Percentiles rank a stretch among this genome's conserved stretches.
These are phyloP conservation scores for Venustampulla echinocandica DNA, from an alignment of 495 filamentous ascomycete species.

Conservation along the genomic window DNA sequence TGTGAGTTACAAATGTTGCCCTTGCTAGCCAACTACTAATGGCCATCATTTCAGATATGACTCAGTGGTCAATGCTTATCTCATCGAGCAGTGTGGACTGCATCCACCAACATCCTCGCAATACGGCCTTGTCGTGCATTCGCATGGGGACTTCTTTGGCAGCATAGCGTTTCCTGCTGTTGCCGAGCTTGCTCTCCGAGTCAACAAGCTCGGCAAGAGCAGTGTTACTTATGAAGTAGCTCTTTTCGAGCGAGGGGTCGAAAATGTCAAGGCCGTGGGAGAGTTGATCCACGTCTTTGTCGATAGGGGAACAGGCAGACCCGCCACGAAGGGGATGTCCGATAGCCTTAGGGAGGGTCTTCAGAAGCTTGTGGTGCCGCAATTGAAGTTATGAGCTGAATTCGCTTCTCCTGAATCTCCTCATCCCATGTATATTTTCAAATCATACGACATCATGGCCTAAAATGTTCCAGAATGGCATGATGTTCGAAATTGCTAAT, in stretches of 20 bases:
- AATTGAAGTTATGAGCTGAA: slow-evolving; percentile 11
- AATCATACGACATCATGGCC: too few species aligned
- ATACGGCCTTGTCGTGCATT: slow-evolving; percentile 75
- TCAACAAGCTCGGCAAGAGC: slow-evolving; percentile 74
- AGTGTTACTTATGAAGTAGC: slow-evolving; percentile 92
- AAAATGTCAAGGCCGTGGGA: slow-evolving; percentile 77
- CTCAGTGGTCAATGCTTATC: slow-evolving; percentile 82
- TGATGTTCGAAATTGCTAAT: too few species aligned
- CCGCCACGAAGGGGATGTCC: slow-evolving; percentile 52
- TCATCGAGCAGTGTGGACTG: slow-evolving; percentile 71
- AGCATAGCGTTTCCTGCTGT: slow-evolving; percentile 76
- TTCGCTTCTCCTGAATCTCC: too few species aligned
- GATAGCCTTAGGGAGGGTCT: slow-evolving; percentile 44
- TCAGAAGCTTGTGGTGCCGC: slow-evolving; percentile 20
- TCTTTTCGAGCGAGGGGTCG: slow-evolving; percentile 67
- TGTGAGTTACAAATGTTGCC: slow-evolving; percentile 33
- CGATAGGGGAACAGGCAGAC: slow-evolving; percentile 59
- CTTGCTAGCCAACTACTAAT: neutral
- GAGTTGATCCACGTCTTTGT: slow-evolving; percentile 88
- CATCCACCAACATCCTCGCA: slow-evolving; percentile 59
- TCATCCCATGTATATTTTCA: too few species aligned
- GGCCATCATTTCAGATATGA: slow-evolving; percentile 45
- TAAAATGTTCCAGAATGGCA: too few species aligned
- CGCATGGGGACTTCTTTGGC: slow-evolving; percentile 75
- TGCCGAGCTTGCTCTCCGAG: slow-evolving; percentile 72